Evolutionary conservation across 106 monocot genomes (phyloP).

Genomic region (Phalaenopsis aphrodite): DNA sequence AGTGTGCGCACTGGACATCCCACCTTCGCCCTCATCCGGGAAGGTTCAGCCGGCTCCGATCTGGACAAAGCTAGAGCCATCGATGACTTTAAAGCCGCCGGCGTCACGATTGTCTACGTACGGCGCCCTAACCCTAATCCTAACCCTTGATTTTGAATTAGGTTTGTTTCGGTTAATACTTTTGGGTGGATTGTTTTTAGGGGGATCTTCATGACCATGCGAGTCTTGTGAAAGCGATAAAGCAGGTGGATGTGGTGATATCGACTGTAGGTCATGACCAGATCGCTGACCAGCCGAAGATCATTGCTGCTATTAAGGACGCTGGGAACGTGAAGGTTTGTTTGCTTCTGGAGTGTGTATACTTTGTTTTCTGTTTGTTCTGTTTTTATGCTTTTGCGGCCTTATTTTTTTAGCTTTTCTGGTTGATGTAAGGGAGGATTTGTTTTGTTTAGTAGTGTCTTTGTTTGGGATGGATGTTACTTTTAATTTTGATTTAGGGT

Average conservation of each 20-base stretch:
- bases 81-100: slow-evolving; percentile 29
- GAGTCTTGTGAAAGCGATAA: slow-evolving; percentile 39
- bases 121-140: neutral
- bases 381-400: neutral
- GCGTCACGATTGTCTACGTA: slow-evolving; percentile 40
- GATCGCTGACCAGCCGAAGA: slow-evolving; percentile 32
- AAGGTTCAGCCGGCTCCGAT: slow-evolving; percentile 23
- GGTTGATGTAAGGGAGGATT: neutral
- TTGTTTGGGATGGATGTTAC: neutral
- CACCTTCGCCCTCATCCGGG: slow-evolving; percentile 39
- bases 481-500: neutral
- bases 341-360: neutral
- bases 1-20: slow-evolving; percentile 29
- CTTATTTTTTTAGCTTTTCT: neutral
- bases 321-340: slow-evolving; percentile 30
- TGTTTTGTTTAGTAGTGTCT: neutral
- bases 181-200: neutral
- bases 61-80: slow-evolving; percentile 36
- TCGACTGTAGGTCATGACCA: slow-evolving; percentile 25
- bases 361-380: neutral
- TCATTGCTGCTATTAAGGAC: slow-evolving; percentile 42
- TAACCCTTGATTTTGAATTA: neutral
- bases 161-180: neutral
- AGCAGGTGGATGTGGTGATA: slow-evolving; percentile 46
- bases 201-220: slow-evolving; percentile 42